Evolutionary conservation across 148 eudicot genomes (phyloP), one percentile per base, ranked within the genome.

Genomic region (Pouteria glomerata): DNA sequence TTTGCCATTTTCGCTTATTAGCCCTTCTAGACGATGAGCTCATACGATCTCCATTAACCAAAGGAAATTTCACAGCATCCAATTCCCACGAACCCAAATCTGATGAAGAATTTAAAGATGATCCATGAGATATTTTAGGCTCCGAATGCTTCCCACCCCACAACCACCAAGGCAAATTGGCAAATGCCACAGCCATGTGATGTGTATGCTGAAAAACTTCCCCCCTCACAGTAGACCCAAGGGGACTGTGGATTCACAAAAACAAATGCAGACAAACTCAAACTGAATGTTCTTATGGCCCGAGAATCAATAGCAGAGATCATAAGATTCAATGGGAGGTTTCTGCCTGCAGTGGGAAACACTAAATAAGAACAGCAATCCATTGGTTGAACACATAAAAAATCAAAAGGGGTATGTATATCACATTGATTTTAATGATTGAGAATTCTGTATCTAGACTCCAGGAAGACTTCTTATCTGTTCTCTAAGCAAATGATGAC

Each of bases 61-160:
- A 34, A 11, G 82, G 84, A 39, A 83, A 77, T 59, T 72, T 80
- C 57, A 75, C 24, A 8, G 77, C 33, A 75, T 83, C 86, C 44
- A 44, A 44, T 73, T 84, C 87, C 77, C 39, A 67, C 67, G 65
- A 48, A 33, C 65, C 74, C 33, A 57, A 56, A 56, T 78, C 85
- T 29, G 73, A 23, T 24, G 73, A 39, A 56, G 82, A 62, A 66
- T 69, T 75, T 21, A 70, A 30, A n/a, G 82, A 66, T 23, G 75
- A 30, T 2, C 53, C 64, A 35, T 42, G 60, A 19, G 74, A 60
- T 8, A 33, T 55, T 73, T 76, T 76, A 27, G 82, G 74, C 19
- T 81, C 78, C 69, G 78, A 71, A 55, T 66, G 69, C 55, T 79
- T 78, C 33, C 80, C 74, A 47, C 82, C 71, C 75, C 86, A 75